Base-by-base conservation (phyloP, 2,329 filamentous ascomycete genomes). In the Trichoderma breve region DNA sequence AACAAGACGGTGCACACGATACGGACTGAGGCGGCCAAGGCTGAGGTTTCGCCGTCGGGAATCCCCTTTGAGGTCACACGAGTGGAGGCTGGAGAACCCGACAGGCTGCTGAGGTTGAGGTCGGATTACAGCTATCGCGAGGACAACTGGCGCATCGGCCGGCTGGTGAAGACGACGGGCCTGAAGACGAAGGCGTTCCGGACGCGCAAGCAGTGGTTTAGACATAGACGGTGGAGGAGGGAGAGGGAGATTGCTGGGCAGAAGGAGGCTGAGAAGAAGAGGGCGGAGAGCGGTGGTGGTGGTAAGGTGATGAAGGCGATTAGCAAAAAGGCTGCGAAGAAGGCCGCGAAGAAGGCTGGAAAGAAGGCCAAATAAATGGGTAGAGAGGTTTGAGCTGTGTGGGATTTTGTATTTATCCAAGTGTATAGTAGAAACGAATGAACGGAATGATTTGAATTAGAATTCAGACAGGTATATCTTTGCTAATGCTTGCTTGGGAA, bases 1-100 rank as follows among this genome's bases (percentile, higher is more conserved):
- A 92, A 92, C 76, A 92, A 97, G 88, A 85, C 91, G 6, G 88
- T 86, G 24, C 80, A 83, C 34, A 81, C 85, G 57, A 84, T 88
- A 75, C 82, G 81, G 63, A 79, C 81, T 55, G 76, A 80, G 3
- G 77, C 77, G 1, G 76, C 80, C 5, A 75, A 81, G 57, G 82
- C 84, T 11, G 82, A 79, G 55, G 68, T 88, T 28, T 86, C 84
- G 1, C 77, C 85, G n/a, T 86, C 84, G 3, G 86, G 86, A 30
- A 87, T 87, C 75, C 85, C 85, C 58, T 85, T 80, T 71, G 79
- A 84, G 76, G 80, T 87, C 58, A 81, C 81, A 34, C 84, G 85
- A 47, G 75, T 81, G 36, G 78, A 82, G 76, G 78, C 75, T 9
- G 81, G 83, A 71, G 82, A 84, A 74, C 81, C 82, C 28, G 82